Evolutionary conservation across 495 filamentous ascomycete species (phyloP).

Genomic region (Aspergillus baeticus): DNA sequence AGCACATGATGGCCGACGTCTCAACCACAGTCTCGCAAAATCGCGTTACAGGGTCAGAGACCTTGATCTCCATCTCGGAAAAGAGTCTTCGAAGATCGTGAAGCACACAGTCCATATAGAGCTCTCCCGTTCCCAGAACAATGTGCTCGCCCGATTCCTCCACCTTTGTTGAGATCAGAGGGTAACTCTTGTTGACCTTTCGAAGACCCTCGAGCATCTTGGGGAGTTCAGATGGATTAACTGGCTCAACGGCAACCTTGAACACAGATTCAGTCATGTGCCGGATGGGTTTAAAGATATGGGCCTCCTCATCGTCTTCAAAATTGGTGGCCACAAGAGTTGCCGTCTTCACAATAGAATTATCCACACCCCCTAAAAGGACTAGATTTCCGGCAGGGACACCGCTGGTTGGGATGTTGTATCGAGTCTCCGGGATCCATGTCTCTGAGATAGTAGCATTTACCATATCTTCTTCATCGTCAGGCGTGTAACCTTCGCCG

Average conservation of each 20-base stretch:
- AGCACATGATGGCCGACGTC: constrained; percentile 95
- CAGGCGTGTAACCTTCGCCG: constrained; percentile 92
- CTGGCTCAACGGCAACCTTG: constrained; percentile 96
- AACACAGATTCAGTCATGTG: constrained; percentile 98
- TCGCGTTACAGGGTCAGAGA: constrained; percentile 94
- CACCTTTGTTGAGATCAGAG: constrained; percentile 91
- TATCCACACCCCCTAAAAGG: constrained; percentile 86
- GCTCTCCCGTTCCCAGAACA: constrained; percentile 88
- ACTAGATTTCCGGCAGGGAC: constrained; percentile 97
- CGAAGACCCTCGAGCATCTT: constrained; percentile 98
- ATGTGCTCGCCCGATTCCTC: constrained; percentile 99
- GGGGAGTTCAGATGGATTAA: constrained; percentile 96
- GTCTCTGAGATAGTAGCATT: constrained; percentile 83
- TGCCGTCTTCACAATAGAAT: constrained; percentile 98
- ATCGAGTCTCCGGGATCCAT: constrained; percentile 91
- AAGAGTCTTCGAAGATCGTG: constrained; percentile 91
- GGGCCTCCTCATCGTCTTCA: constrained; percentile 83
- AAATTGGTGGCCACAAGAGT: constrained; percentile 83
- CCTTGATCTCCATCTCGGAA: constrained; percentile 99
- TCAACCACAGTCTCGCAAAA: constrained; percentile 99
- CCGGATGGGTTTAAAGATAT: constrained; percentile 88
- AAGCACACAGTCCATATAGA: constrained; percentile 98
- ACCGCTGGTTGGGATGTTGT: constrained; percentile 86
- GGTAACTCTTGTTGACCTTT: constrained; percentile 97
- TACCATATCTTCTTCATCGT: constrained; percentile 98